Conservation (phyloP, 2,329 filamentous ascomycete genomes). For the Penicillium sp. region DNA sequence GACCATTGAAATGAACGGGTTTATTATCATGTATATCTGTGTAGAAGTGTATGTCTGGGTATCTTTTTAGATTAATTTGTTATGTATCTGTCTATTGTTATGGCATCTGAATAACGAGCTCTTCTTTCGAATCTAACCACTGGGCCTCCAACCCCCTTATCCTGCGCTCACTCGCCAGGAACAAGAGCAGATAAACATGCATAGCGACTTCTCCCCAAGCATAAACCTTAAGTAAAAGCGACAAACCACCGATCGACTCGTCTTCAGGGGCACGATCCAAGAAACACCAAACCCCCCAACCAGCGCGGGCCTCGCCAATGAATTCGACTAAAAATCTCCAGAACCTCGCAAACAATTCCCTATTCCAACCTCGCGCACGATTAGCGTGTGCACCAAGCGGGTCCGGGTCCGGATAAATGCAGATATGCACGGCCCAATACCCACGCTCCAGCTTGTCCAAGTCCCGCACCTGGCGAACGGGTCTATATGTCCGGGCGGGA, state of each 20-base stretch:
- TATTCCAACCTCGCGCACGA: constrained; percentile 27
- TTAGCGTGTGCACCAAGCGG: neutral
- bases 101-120: constrained; percentile 51
- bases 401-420: constrained; percentile 39
- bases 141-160: constrained; percentile 54
- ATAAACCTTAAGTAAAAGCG: constrained; percentile 58
- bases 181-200: constrained; percentile 70
- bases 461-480: constrained; percentile 45
- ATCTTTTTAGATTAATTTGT: too few species aligned
- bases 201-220: constrained; percentile 71
- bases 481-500: constrained; percentile 51
- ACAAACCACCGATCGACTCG: neutral
- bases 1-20: neutral
- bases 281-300: constrained; percentile 45
- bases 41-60: neutral
- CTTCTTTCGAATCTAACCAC: constrained; percentile 64
- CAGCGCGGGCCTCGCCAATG: constrained; percentile 38
- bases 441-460: constrained; percentile 64
- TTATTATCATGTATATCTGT: neutral
- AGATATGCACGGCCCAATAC: constrained; percentile 65
- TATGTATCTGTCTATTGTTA: too few species aligned
- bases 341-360: constrained; percentile 34
- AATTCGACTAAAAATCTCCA: constrained; percentile 41
- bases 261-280: constrained; percentile 18
- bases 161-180: constrained; percentile 62